Percentiles rank a stretch among this genome's conserved stretches.
These are phyloP conservation scores for Sphaceloma murrayae DNA, from an alignment of 2,329 filamentous ascomycete genomes.

Conservation along the genomic window DNA sequence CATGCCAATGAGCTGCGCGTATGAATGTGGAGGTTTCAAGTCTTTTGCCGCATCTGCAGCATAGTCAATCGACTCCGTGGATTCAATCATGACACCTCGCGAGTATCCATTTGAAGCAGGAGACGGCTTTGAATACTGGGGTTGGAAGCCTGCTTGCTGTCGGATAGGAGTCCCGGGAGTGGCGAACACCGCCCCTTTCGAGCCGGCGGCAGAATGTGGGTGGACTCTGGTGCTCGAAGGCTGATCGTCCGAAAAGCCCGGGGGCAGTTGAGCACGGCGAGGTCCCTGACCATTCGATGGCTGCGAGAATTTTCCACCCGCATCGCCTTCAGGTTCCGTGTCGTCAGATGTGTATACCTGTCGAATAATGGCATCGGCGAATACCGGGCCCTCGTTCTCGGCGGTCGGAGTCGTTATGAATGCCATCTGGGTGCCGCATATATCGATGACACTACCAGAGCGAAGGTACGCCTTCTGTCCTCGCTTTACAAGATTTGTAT, in stretches of 20 bases:
- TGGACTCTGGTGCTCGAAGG: slow-evolving; percentile 25
- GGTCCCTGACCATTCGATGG: slow-evolving; percentile 24
- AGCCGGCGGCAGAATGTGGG: slow-evolving; percentile 29
- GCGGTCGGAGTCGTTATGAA: slow-evolving; percentile 79
- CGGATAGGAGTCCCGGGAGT: slow-evolving; percentile 30
- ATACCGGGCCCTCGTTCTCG: slow-evolving; percentile 60
- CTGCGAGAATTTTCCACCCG: slow-evolving; percentile 22
- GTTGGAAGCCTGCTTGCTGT: slow-evolving; percentile 20
- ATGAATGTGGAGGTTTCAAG: slow-evolving; percentile 91
- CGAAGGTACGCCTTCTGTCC: slow-evolving; percentile 57
- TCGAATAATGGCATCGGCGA: slow-evolving; percentile 34
- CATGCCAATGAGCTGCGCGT: slow-evolving; percentile 93
- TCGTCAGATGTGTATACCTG: slow-evolving; percentile 35
- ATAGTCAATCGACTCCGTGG: slow-evolving; percentile 56
- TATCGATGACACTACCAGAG: slow-evolving; percentile 85
- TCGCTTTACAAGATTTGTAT: slow-evolving; percentile 61
- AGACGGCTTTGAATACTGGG: slow-evolving; percentile 33
- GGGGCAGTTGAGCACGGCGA: slow-evolving; percentile 17
- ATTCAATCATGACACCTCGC: slow-evolving; percentile 44
- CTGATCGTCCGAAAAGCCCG: slow-evolving; percentile 20
- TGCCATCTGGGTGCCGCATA: slow-evolving; percentile 94
- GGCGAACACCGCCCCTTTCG: slow-evolving; percentile 27
- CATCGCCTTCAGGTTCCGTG: slow-evolving; percentile 29
- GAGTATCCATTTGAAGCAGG: slow-evolving; percentile 36
- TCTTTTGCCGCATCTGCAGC: slow-evolving; percentile 78